Conservation (phyloP, 225 moss, liverwort and hornwort genomes). For the Climacium dendroides region DNA sequence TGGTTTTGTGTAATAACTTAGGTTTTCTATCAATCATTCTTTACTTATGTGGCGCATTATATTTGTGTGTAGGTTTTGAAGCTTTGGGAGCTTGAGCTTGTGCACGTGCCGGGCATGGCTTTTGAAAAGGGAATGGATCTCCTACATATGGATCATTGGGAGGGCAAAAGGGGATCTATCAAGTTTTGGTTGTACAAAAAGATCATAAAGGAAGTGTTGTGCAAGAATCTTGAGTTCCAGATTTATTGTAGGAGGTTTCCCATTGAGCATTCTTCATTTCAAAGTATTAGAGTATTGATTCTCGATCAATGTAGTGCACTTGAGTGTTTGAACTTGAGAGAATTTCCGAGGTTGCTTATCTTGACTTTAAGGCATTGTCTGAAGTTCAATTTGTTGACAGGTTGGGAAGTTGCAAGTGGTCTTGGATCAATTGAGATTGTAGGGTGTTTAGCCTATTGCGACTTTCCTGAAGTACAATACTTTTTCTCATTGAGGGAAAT, state of each 20-base stretch:
- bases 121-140: neutral
- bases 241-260: neutral
- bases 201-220: too few species aligned
- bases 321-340: neutral
- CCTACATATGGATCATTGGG: neutral
- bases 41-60: neutral
- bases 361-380: neutral
- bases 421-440: neutral
- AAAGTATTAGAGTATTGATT: neutral
- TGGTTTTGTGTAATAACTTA: neutral
- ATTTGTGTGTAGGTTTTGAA: neutral
- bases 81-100: neutral
- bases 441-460: fast-evolving
- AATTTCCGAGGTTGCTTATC: neutral
- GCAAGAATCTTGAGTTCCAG: neutral
- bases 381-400: neutral
- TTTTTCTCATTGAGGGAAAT: neutral
- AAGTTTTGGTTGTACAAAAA: too few species aligned
- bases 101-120: neutral
- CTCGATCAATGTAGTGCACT: fast-evolving
- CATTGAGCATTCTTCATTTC: neutral
- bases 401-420: neutral
- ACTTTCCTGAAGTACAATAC: neutral
- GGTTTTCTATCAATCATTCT: neutral
- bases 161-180: fast-evolving